Percentiles rank a stretch among this genome's conserved stretches.
Conservation (phyloP, 2,329 filamentous ascomycete species). For the Neodidymelliopsis sp. region DNA sequence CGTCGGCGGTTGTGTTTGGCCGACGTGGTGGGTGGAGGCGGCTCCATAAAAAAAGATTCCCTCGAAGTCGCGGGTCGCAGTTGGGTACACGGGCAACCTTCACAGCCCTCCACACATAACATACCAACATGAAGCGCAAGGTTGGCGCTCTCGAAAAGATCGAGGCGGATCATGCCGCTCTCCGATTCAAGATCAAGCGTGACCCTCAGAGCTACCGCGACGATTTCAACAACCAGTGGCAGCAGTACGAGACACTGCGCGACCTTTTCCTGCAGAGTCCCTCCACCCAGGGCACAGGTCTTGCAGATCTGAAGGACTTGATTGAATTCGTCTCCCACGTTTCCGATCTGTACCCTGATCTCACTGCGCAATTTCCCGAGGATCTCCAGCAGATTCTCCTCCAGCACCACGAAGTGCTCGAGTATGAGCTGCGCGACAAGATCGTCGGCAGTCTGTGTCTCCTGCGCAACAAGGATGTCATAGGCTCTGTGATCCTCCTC, state of each 20-base stretch:
- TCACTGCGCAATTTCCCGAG: conserved; percentile 77
- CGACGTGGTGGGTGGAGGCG: neutral
- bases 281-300: conserved; percentile 75
- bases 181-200: conserved; percentile 89
- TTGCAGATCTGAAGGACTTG: conserved; percentile 86
- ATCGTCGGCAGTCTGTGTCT: conserved; percentile 89
- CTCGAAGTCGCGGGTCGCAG: neutral
- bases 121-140: conserved; percentile 79
- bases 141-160: conserved; percentile 93
- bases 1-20: neutral
- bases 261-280: conserved; percentile 92
- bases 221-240: conserved; percentile 86
- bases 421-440: conserved; percentile 89
- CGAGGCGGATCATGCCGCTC: conserved; percentile 75
- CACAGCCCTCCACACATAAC: neutral
- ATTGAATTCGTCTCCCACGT: conserved; percentile 95
- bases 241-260: conserved; percentile 88
- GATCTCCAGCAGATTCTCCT: conserved; percentile 83
- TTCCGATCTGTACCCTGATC: conserved; percentile 87
- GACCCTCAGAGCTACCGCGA: conserved; percentile 91
- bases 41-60: conserved; percentile 28
- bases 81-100: neutral
- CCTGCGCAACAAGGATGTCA: conserved; percentile 86
- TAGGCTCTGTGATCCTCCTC: conserved; percentile 81
- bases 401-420: conserved; percentile 81